Evolutionary conservation across 305 asterid species (phyloP).

Genomic region (Salvia sclarea): DNA sequence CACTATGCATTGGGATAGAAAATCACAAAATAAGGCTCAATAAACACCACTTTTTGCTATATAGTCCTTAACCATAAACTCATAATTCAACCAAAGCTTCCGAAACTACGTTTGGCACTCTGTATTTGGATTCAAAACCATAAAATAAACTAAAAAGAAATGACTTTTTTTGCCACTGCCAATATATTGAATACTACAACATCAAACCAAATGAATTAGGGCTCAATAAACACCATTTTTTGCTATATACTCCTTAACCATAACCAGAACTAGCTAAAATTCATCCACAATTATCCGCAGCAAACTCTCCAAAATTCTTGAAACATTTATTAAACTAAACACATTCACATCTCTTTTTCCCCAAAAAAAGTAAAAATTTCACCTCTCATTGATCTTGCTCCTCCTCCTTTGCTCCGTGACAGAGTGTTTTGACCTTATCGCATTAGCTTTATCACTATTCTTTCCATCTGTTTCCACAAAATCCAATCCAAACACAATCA

Average conservation of each 20-base stretch:
- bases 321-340: not conserved
- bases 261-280: not conserved
- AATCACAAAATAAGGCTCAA: no score
- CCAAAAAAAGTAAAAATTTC: not conserved
- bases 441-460: slow-evolving; percentile 77
- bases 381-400: slow-evolving; percentile 98
- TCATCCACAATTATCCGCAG: not conserved
- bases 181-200: not conserved
- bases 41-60: no score
- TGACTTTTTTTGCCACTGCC: not conserved
- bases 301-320: not conserved
- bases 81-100: slow-evolving; percentile 10
- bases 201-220: not conserved
- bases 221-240: not conserved
- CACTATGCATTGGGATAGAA: no score
- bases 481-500: slow-evolving; percentile 27
- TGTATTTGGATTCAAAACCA: not conserved
- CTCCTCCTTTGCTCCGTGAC: slow-evolving; percentile 94
- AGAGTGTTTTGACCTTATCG: slow-evolving; percentile 84
- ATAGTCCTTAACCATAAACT: no score
- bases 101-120: not conserved
- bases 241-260: not conserved
- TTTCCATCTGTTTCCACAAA: slow-evolving; percentile 69
- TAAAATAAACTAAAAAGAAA: not conserved
- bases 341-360: not conserved